phyloP scores from a whole-genome alignment of 306 rosid genomes.

The Arachis hypogaea region DNA sequence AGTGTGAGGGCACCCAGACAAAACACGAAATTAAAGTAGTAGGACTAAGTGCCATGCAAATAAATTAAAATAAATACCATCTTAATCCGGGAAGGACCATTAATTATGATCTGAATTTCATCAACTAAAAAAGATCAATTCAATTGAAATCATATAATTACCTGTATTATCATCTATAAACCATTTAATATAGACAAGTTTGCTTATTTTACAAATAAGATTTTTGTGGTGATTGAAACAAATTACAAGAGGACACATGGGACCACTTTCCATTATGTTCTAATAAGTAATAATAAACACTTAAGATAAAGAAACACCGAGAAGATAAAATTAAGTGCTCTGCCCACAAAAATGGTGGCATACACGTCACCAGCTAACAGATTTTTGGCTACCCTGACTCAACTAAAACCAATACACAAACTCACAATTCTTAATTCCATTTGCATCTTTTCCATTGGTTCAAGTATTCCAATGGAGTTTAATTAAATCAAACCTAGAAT shows the following conservation, averaged over 20 bases:
- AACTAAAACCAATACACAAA: slow-evolving; percentile 11
- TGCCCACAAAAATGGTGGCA: slow-evolving; percentile 54
- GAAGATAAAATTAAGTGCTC: slow-evolving; percentile 55
- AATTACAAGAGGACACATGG: slow-evolving; percentile 12
- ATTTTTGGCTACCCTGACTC: slow-evolving; percentile 21
- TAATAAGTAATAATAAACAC: slow-evolving; percentile 18
- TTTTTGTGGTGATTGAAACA: not conserved
- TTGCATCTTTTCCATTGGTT: slow-evolving; percentile 10
- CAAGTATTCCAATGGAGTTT: slow-evolving; percentile 24
- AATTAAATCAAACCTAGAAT: slow-evolving; percentile 6
- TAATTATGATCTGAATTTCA: too few relatives aligned
- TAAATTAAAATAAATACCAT: slow-evolving; percentile 28
- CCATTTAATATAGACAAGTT: too few relatives aligned
- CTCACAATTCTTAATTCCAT: slow-evolving; percentile 30
- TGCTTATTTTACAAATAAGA: slow-evolving; percentile 8
- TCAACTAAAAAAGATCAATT: too few relatives aligned
- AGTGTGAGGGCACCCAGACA: too few relatives aligned
- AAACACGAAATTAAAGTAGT: too few relatives aligned
- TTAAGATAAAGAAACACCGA: slow-evolving; percentile 12
- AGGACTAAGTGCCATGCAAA: slow-evolving; percentile 9
- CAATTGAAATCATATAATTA: too few relatives aligned
- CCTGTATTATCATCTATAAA: too few relatives aligned
- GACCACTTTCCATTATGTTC: slow-evolving; percentile 44
- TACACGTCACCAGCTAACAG: slow-evolving; percentile 48
- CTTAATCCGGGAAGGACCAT: slow-evolving; percentile 36